A percentile compares a stretch with the other conserved stretches of the same genome.
Conservation (phyloP, 2,329 filamentous ascomycete species). For the Aspergillus latus region DNA sequence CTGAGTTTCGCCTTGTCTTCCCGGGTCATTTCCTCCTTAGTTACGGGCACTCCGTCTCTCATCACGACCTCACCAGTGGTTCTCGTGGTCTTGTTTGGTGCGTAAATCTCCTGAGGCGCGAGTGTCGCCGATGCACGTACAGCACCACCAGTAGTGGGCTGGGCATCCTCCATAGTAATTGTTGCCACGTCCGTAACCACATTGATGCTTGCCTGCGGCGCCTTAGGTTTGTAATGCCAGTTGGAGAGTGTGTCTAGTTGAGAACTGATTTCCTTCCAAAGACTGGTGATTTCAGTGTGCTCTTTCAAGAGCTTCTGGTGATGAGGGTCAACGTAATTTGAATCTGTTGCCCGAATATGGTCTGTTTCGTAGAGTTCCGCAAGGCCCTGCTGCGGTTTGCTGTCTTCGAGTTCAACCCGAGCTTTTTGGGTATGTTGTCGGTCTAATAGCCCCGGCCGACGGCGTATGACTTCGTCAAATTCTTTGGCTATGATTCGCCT, state of each 20-base stretch:
- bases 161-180: constrained; percentile 90
- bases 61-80: constrained; percentile 70
- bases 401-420: constrained; percentile 78
- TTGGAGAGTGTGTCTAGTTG: constrained; percentile 87
- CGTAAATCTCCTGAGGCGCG: constrained; percentile 93
- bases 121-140: constrained; percentile 64
- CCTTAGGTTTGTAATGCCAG: constrained; percentile 94
- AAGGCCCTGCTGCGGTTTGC: constrained; percentile 80
- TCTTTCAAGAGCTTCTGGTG: constrained; percentile 81
- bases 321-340: constrained; percentile 74
- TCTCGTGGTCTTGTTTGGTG: constrained; percentile 65
- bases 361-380: constrained; percentile 95
- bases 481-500: constrained; percentile 83
- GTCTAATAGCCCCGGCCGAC: constrained; percentile 73
- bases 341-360: constrained; percentile 74
- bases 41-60: constrained; percentile 74
- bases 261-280: constrained; percentile 79
- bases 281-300: constrained; percentile 74
- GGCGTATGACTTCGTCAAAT: constrained; percentile 86
- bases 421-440: constrained; percentile 66
- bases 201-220: constrained; percentile 74
- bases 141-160: constrained; percentile 74
- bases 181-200: constrained; percentile 90
- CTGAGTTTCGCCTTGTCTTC: constrained; percentile 79
- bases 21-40: constrained; percentile 80